Conservation (phyloP, 176 grass and related monocot species). For the Hordeum marinum region DNA sequence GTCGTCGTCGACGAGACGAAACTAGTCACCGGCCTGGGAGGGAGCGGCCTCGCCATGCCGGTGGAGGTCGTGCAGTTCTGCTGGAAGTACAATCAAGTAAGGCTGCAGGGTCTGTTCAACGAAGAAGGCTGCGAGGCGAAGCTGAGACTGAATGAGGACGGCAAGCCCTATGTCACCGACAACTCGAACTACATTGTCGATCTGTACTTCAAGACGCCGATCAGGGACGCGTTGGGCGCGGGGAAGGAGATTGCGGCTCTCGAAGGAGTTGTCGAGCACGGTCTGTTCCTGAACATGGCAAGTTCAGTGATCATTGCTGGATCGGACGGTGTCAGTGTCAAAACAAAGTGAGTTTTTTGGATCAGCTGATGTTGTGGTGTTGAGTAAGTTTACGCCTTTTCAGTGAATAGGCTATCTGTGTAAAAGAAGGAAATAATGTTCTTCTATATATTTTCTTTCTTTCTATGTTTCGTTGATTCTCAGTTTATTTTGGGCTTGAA, state of each 20-base stretch:
- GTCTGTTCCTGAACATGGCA: conserved; percentile 91
- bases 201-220: conserved; percentile 90
- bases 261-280: conserved; percentile 95
- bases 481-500: not conserved
- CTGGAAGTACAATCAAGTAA: conserved; percentile 87
- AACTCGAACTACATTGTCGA: conserved; percentile 84
- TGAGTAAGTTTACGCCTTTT: not conserved
- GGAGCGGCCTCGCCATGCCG: conserved; percentile 91
- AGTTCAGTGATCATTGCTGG: conserved; percentile 91
- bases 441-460: conserved; percentile 16
- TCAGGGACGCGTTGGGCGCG: conserved; percentile 71
- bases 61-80: conserved; percentile 99
- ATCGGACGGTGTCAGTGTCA: conserved; percentile 71
- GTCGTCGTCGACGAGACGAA: conserved; percentile 90
- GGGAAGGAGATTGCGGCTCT: conserved; percentile 72
- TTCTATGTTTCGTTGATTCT: not conserved
- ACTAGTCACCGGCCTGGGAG: conserved; percentile 81
- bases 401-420: conserved; percentile 20
- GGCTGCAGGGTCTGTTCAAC: conserved; percentile 75
- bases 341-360: conserved; percentile 55
- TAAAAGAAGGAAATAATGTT: conserved; percentile 21
- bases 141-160: conserved; percentile 57
- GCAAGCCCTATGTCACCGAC: conserved; percentile 83
- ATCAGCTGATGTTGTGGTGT: conserved; percentile 11
- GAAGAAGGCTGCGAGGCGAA: conserved; percentile 80